phyloP scores from a whole-genome alignment of 2,329 filamentous ascomycete species.

The Trichoderma oligosporum region DNA sequence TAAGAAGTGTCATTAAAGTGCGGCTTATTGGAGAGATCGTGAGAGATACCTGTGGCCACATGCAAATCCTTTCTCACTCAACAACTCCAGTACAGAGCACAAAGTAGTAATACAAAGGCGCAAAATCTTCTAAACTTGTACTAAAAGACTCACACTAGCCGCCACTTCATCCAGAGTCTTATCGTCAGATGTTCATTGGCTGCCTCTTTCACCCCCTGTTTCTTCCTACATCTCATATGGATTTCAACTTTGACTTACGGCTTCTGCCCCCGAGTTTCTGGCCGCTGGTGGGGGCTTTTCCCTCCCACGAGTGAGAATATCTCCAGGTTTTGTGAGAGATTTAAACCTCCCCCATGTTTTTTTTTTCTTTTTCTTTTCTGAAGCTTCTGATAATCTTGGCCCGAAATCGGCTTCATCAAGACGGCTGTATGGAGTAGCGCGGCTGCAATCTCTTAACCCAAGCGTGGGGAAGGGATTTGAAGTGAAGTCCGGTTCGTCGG shows the following conservation, averaged over 20 bases:
- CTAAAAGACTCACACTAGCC: constrained; percentile 15
- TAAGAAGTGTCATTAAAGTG: too few species aligned
- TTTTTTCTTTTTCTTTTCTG: background rate
- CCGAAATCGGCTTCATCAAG: constrained; percentile 12
- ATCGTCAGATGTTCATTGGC: constrained; percentile 14
- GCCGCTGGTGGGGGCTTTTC: constrained; percentile 13
- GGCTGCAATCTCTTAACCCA: constrained; percentile 10
- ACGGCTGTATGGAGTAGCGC: background rate
- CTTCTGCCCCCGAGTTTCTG: constrained; percentile 10
- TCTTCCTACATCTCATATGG: constrained; percentile 4
- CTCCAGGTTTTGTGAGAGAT: background rate
- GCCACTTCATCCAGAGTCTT: constrained; percentile 11
- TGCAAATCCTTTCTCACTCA: constrained; percentile 1
- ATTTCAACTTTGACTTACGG: background rate
- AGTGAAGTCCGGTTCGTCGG: constrained; percentile 15
- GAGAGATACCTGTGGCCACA: background rate
- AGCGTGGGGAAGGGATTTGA: constrained; percentile 10
- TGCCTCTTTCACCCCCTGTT: background rate
- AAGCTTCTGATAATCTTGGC: background rate
- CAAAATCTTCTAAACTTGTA: background rate
- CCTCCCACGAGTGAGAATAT: background rate
- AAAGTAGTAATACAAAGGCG: constrained; percentile 4
- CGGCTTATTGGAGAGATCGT: too few species aligned
- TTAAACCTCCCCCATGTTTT: constrained; percentile 7
- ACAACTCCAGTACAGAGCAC: constrained; percentile 1